Base-by-base conservation (phyloP, 2,329 filamentous ascomycete genomes). In the Conoideocrella luteorostrata region DNA sequence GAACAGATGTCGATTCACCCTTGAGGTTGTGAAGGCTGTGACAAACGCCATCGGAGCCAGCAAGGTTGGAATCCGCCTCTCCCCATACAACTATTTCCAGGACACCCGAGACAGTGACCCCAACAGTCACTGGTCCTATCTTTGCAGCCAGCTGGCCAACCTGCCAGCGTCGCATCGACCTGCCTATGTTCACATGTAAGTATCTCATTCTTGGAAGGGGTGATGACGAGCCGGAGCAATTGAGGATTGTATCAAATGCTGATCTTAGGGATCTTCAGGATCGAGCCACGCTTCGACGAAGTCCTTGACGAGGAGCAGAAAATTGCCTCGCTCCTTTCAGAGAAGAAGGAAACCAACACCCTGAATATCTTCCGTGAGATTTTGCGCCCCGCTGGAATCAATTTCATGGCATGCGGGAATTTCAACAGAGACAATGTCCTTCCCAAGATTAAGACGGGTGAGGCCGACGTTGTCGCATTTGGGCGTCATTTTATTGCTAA, bases 61-160 rank as follows among this genome's bases (percentile, higher is more conserved):
- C 2, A 66, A 66, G 11, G 68, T 72, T 2, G 77, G 70, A 1
- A 72, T 84, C 23, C 72, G 82, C 2, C 59, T 86, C 4, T 76
- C 69, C 3, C 82, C 82, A 0, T 84, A 73, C 64, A 75, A 71
- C 39, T 61, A 62, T 0, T 85, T 80, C 62, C 78, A 85, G 47
- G 72, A 71, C 24, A 82, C 54, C 3, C 46, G 48, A 7, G 54
- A 61, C 36, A 59, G 59, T 38, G 51, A 62, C 44, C 57, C 54
- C 15, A 60, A 62, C 39, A 44, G 39, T 22, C 63, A 66, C 50
- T 67, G 64, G 65, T 47, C 61, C 0, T 63, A 61, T 41, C 48
- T 66, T 3, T 66, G 60, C 23, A 49, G 59, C 34, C 52, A 56
- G 34, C 56, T 68, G 13, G 66, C 62, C 1, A 48, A 43, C 13